A percentile compares a stretch with the other conserved stretches of the same genome.
Conservation (phyloP, 1,284 basidiomycete genomes). For the Leccinum solheimii region DNA sequence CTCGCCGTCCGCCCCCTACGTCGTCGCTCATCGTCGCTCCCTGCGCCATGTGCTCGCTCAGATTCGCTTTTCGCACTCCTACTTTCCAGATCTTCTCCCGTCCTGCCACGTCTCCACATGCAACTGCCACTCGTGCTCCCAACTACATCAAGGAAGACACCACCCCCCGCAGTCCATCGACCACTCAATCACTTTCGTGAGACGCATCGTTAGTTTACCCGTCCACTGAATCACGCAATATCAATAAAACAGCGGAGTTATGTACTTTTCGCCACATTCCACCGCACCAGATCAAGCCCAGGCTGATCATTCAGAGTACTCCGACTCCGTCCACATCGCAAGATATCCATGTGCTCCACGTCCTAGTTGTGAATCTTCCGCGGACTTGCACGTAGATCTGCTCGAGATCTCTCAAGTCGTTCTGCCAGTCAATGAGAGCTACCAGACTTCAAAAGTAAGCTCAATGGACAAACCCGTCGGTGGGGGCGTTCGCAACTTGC, state of each 20-base stretch:
- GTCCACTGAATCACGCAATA: conserved; percentile 17
- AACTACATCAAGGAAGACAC: conserved; percentile 2
- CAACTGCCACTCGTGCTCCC: neutral
- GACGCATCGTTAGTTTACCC: neutral
- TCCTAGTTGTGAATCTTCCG: conserved; percentile 34
- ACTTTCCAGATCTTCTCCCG: conserved; percentile 28
- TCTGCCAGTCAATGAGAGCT: conserved; percentile 21
- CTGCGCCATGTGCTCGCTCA: conserved; percentile 31
- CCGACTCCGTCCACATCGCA: conserved; percentile 35
- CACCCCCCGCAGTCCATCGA: conserved; percentile 2
- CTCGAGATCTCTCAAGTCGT: conserved; percentile 28
- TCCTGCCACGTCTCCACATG: conserved; percentile 25
- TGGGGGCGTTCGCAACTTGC: conserved; percentile 5
- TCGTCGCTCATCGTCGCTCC: conserved; percentile 15
- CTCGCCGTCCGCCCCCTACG: conserved; percentile 6
- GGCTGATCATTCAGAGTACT: conserved; percentile 29
- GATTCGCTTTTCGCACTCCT: conserved; percentile 29
- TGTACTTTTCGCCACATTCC: conserved; percentile 20
- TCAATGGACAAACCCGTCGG: conserved; percentile 10
- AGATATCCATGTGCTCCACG: conserved; percentile 34
- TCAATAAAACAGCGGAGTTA: conserved; percentile 22
- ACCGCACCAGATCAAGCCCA: conserved; percentile 27
- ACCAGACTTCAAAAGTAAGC: conserved; percentile 29
- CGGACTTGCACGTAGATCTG: conserved; percentile 34
- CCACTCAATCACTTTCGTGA: conserved; percentile 9